Percentiles rank a stretch among this genome's conserved stretches.
Evolutionary conservation across 345 rosid species (phyloP).

Genomic region (Sonneratia alba): DNA sequence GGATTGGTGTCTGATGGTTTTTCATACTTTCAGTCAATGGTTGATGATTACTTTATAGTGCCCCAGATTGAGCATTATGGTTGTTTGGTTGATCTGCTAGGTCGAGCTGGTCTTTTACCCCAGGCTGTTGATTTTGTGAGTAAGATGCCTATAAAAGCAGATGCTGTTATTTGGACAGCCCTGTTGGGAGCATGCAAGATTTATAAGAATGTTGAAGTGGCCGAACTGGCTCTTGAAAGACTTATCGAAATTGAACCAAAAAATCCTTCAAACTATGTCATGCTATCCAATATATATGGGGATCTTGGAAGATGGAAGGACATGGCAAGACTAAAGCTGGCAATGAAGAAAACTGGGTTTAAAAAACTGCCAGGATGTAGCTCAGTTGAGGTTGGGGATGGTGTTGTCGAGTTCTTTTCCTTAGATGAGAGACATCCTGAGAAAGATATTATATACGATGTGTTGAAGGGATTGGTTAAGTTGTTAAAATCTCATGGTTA

Average conservation of each 20-base stretch:
- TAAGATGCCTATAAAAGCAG: slow-evolving; percentile 60
- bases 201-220: slow-evolving; percentile 61
- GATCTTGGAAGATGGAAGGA: slow-evolving; percentile 65
- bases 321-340: slow-evolving; percentile 59
- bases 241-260: slow-evolving; percentile 57
- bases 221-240: slow-evolving; percentile 54
- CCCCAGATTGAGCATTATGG: slow-evolving; percentile 88
- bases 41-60: slow-evolving; percentile 36
- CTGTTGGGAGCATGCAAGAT: slow-evolving; percentile 70
- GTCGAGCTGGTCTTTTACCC: slow-evolving; percentile 56
- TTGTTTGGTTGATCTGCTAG: slow-evolving; percentile 74
- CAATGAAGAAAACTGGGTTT: slow-evolving; percentile 67
- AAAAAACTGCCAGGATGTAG: slow-evolving; percentile 77
- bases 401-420: slow-evolving; percentile 62
- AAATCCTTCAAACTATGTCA: slow-evolving; percentile 63
- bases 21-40: slow-evolving; percentile 57
- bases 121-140: slow-evolving; percentile 63
- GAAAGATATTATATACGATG: slow-evolving; percentile 35
- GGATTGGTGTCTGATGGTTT: slow-evolving; percentile 67
- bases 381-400: slow-evolving; percentile 53
- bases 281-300: slow-evolving; percentile 71
- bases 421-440: slow-evolving; percentile 56
- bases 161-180: slow-evolving; percentile 76
- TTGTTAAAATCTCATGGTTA: slow-evolving; percentile 25
- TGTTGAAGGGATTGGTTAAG: slow-evolving; percentile 39